Conservation (phyloP, 2,329 filamentous ascomycete genomes). For the Beauveria pseudobassiana region DNA sequence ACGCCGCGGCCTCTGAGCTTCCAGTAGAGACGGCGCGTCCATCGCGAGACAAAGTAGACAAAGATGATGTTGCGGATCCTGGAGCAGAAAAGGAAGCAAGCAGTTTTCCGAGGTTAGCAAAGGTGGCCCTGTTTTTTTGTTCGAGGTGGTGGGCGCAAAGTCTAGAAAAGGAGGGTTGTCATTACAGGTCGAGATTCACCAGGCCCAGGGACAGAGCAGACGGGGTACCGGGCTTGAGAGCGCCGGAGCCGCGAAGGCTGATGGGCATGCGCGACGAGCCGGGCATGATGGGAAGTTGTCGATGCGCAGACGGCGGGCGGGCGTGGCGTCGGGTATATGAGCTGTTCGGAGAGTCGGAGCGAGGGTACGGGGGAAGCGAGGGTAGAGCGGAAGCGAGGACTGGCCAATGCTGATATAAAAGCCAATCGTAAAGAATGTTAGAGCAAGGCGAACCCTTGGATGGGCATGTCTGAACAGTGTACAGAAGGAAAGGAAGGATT, state of each 20-base stretch:
- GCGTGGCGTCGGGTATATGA: conserved; percentile 3
- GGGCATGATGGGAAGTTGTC: conserved; percentile 39
- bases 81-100: neutral
- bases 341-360: neutral
- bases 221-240: conserved; percentile 46
- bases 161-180: neutral
- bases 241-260: conserved; percentile 60
- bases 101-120: neutral
- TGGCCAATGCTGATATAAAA: neutral
- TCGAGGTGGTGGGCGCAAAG: neutral
- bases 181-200: conserved; percentile 61
- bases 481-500: neutral
- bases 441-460: neutral
- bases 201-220: conserved; percentile 49
- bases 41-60: conserved; percentile 77
- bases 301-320: neutral
- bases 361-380: no score
- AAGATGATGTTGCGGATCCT: conserved; percentile 85
- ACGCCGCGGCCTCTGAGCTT: conserved; percentile 85
- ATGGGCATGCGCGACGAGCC: conserved; percentile 64
- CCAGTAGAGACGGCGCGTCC: conserved; percentile 71
- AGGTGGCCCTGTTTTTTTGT: neutral
- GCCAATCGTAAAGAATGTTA: neutral
- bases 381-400: neutral
- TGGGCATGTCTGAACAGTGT: neutral